Evolutionary conservation across 352 stramenopile species (phyloP), one percentile per base, ranked within the genome.

Genomic region (Phytopythium mirpurense): DNA sequence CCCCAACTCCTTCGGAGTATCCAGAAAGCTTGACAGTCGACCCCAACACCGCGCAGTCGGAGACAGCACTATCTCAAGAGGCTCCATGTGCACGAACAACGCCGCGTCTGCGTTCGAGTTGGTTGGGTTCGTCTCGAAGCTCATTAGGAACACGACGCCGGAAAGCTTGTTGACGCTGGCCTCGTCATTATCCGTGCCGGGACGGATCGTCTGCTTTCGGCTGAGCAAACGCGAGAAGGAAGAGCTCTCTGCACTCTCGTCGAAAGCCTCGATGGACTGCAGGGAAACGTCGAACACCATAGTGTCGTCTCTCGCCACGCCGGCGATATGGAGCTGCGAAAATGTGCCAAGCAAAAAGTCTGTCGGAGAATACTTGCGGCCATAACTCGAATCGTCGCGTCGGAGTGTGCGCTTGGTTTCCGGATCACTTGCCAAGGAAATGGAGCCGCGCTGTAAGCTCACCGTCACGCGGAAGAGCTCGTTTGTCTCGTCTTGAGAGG

Each of bases 201-300:
- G 68, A 4, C 62, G 55, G 45, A 73, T 68, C 1, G 65, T 70
- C 31, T 86, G 74, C 44, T 92, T 91, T 42, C 81, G 68, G 43
- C 74, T 85, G n/a, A 94, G 51, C 23, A 94, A 62, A 6, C 81
- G 78, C 18, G 83, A 89, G 64, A 94, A 94, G 8, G 76, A 70
- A 38, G 81, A 88, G 42, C 75, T 92, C 53, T 93, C 77, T n/a
- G 81, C 78, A 49, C 83, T 92, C 62, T 94, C 83, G 59, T 95
- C 86, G 61, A 85, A 94, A 9, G 78, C 78, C 43, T 95, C 83
- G 48, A 95, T 89, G 24, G 82, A 81, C 51, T 95, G 83, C 4
- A 95, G 64, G n/a, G 83, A 94, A 0, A 94, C 63, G 54, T 94
- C 83, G 19, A 94, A 64, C 55, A 88, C 81, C 32, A 88, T 82